Evolutionary conservation across 495 filamentous ascomycete species (phyloP).

Genomic region (Neurospora terricola): DNA sequence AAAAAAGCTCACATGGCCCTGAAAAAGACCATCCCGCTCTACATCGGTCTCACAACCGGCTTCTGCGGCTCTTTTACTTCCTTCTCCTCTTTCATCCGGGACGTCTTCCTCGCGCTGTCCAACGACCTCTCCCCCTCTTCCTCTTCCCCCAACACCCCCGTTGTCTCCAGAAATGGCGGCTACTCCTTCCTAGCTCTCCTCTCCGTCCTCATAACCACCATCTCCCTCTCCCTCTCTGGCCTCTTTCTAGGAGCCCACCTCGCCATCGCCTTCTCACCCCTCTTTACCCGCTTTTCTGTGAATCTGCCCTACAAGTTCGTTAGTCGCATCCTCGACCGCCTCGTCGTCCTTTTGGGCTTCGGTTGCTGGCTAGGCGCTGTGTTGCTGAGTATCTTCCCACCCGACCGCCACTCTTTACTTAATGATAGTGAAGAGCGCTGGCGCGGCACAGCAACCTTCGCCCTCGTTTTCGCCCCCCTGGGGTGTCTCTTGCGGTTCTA

Average conservation of each 20-base stretch:
- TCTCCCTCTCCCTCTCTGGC: constrained; percentile 57
- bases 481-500: constrained; percentile 74
- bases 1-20: constrained; percentile 43
- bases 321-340: constrained; percentile 52
- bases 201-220: constrained; percentile 56
- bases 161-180: constrained; percentile 53
- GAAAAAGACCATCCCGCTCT: constrained; percentile 82
- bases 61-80: constrained; percentile 92
- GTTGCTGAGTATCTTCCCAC: constrained; percentile 64
- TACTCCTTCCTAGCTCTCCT: constrained; percentile 75
- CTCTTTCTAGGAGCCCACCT: constrained; percentile 70
- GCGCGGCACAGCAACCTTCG: constrained; percentile 66
- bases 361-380: constrained; percentile 73
- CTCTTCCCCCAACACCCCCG: constrained; percentile 14
- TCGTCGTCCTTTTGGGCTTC: constrained; percentile 52
- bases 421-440: constrained; percentile 35
- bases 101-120: constrained; percentile 72
- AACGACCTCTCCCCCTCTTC: constrained; percentile 45
- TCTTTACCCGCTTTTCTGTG: constrained; percentile 29
- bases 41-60: constrained; percentile 84
- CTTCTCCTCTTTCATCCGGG: constrained; percentile 84
- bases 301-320: constrained; percentile 46
- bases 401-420: constrained; percentile 38
- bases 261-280: constrained; percentile 49
- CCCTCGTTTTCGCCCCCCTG: constrained; percentile 75